Base-by-base conservation (phyloP, 1,284 basidiomycete species). In the Leccinum solheimii region DNA sequence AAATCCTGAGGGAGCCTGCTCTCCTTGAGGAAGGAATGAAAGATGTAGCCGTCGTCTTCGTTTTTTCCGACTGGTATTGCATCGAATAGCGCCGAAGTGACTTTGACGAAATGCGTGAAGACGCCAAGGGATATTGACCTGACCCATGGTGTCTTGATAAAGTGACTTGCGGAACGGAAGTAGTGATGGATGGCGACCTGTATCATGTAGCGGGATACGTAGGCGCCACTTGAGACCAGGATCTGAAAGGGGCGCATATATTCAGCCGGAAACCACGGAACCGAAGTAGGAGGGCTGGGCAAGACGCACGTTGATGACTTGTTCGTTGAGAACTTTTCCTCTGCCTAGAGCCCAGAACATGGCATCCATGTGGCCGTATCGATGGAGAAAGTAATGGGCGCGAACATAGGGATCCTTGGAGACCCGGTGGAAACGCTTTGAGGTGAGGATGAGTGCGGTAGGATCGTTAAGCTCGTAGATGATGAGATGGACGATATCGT, bases 131-230 rank as follows among this genome's bases (percentile, higher is more conserved):
- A 77, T 58, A 91, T 79, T 36, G 79, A 82, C 69, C 87, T 83
- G 64, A 86, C 86, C 89, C 89, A 91, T 26, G 78, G 77, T 1
- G 83, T 82, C 75, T 90, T 90, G 73, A 91, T 82, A 67, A 90
- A 91, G 36, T 88, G 86, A 27, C 84, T 78, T 65, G 85, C 83
- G 1, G 86, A 83, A 65, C 86, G 83, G 71, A 89, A 91, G 70
- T 85, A 90, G 69, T 91, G 89, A 62, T 90, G 88, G 58, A 88
- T 85, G 55, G 89, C 86, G 59, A 88, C 81, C 74, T 91, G 90
- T 50, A 86, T 80, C 60, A 91, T 81, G 75, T 91, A 91, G 62
- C 89, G 83, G 64, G 89, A 91, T 66, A 91, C 73, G 69, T 88
- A 87, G 58, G 88, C 89, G 62, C 88, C 88, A 68, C 87, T 88